Conservation (phyloP, 2,329 filamentous ascomycete species). For the Botryotinia calthae region DNA sequence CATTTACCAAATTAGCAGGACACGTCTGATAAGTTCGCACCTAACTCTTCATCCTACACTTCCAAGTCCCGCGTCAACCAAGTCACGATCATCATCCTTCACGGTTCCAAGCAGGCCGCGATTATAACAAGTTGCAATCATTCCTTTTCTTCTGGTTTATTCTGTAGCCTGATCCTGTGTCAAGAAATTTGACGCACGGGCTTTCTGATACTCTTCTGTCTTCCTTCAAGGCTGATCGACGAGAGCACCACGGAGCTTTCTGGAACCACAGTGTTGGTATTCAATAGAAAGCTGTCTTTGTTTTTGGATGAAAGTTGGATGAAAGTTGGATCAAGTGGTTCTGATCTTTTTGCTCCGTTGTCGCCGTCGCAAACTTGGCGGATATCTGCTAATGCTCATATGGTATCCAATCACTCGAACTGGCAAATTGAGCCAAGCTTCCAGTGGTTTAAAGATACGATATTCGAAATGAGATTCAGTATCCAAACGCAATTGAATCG, state of each 20-base stretch:
- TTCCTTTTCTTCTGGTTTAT: background rate
- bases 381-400: background rate
- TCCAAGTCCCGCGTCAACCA: background rate
- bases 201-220: background rate
- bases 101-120: background rate
- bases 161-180: background rate
- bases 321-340: background rate
- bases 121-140: background rate
- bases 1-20: background rate
- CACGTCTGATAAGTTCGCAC: background rate
- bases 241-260: background rate
- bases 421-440: background rate
- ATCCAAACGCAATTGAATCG: background rate
- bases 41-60: background rate
- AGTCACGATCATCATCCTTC: background rate
- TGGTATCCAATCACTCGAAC: background rate
- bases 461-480: background rate
- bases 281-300: background rate
- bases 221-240: background rate
- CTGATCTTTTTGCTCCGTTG: background rate
- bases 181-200: background rate
- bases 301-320: background rate
- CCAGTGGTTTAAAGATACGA: background rate
- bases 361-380: background rate
- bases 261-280: background rate